These are phyloP conservation scores for Trichoderma sp. DNA, from an alignment of 2,329 filamentous ascomycete species.

Conservation along the genomic window DNA sequence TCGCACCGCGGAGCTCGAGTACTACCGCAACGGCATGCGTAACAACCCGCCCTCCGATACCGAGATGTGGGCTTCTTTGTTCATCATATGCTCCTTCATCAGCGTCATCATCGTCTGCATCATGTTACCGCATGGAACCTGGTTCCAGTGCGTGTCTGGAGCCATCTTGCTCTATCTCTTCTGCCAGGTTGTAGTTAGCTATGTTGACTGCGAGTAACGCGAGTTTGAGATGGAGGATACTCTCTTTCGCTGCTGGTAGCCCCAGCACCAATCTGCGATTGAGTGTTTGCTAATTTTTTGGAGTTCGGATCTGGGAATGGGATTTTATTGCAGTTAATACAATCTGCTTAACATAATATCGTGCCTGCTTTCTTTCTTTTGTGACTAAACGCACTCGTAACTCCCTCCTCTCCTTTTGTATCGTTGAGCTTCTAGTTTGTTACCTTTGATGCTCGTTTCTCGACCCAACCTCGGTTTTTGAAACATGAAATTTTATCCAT, in stretches of 20 bases:
- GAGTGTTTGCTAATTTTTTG: not conserved
- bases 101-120: not conserved
- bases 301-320: not conserved
- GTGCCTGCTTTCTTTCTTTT: not conserved
- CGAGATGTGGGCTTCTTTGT: not conserved
- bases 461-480: not conserved
- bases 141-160: not conserved
- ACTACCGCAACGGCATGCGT: not conserved
- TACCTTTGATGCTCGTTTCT: not conserved
- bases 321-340: not conserved
- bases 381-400: not conserved
- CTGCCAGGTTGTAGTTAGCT: not conserved
- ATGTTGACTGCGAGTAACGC: not conserved
- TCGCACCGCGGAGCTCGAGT: not conserved
- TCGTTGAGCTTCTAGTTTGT: not conserved
- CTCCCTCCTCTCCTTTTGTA: not conserved
- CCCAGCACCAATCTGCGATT: not conserved
- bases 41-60: not conserved
- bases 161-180: not conserved
- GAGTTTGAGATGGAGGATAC: not conserved
- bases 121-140: not conserved
- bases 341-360: not conserved
- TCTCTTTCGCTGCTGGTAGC: not conserved
- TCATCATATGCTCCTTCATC: not conserved
- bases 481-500: not conserved